Base-by-base conservation (phyloP, 352 stramenopile genomes). In the Phytophthora cactorum region DNA sequence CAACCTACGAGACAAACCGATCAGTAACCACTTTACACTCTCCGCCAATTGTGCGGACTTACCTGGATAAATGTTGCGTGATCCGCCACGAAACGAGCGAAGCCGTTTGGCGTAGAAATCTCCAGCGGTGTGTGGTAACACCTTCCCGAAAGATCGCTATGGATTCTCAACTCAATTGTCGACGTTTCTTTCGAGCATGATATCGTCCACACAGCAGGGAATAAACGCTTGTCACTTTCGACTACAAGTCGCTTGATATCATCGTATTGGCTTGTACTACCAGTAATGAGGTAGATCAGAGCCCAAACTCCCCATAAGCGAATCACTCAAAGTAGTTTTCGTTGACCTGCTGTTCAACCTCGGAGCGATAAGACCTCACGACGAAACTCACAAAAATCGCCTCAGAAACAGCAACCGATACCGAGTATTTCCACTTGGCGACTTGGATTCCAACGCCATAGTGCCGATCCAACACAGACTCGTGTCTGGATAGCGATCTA, bases 371-470 rank as follows among this genome's bases (percentile, higher is more conserved):
- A 17, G 29, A 67, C 27, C 25, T 25, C 38, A 67, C 57, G 2
- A 65, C 57, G 4, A 72, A 72, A 15, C 67, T 62, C 10, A 58
- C 51, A n/a, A 46, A 72, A 9, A 59, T 27, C 10, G 52, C 27
- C 36, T 68, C 38, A 7, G 64, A 68, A 17, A 72, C 29, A 7
- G 3, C 28, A 56, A 65, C 4, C 9, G 57, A 57, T 43, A 72
- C 28, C 17, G 56, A 59, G 39, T 71, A 72, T 15, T 62, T 22
- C 63, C 63, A 71, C 12, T 66, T 66, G 2, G 63, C 56, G 12
- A 51, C 31, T 32, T 15, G 12, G 0, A 12, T 27, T 3, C 46
- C 38, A 38, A 3, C 2, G 29, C 17, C 36, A 59, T 25, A 25
- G 39, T 47, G 38, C 28, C 29, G 47, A 0, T 1, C 25, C 31